A percentile compares a stretch with the other conserved stretches of the same genome.
Evolutionary conservation across 805 yeast species (phyloP).

Genomic region (Zygotorulaspora danielsina): DNA sequence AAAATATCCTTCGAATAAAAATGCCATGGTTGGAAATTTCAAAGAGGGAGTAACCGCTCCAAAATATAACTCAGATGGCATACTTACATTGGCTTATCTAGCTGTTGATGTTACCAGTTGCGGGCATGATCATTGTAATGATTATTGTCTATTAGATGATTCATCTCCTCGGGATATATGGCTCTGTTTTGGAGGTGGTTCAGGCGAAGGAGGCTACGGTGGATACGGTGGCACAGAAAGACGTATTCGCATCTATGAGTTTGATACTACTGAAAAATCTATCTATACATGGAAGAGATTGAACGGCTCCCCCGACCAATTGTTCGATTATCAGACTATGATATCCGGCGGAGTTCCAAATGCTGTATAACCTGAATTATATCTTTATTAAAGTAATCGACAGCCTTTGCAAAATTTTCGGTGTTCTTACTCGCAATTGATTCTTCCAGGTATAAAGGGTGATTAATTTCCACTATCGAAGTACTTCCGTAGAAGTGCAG

Average conservation of each 20-base stretch:
- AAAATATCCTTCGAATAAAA: slow-evolving; percentile 28
- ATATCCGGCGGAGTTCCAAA: slow-evolving; percentile 43
- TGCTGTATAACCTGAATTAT: slow-evolving; percentile 29
- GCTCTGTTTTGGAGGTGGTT: slow-evolving; percentile 92
- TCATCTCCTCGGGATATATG: slow-evolving; percentile 45
- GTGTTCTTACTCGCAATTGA: slow-evolving; percentile 14
- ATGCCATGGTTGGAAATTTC: slow-evolving; percentile 51
- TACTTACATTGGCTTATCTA: slow-evolving; percentile 51
- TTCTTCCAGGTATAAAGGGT: slow-evolving; percentile 25
- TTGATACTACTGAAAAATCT: slow-evolving; percentile 47
- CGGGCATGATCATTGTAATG: slow-evolving; percentile 97
- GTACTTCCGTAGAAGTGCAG: slow-evolving; percentile 30
- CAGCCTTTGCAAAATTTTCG: slow-evolving; percentile 17
- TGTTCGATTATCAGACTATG: slow-evolving; percentile 49
- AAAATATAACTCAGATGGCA: slow-evolving; percentile 59
- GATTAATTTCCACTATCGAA: slow-evolving; percentile 19
- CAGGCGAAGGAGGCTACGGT: slow-evolving; percentile 94
- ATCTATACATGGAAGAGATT: slow-evolving; percentile 67
- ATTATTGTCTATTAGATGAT: slow-evolving; percentile 68
- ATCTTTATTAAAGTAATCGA: slow-evolving; percentile 23
- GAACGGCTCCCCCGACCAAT: slow-evolving; percentile 48
- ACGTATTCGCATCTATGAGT: slow-evolving; percentile 65
- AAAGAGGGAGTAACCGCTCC: slow-evolving; percentile 83
- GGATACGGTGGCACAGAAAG: slow-evolving; percentile 89
- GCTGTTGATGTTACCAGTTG: slow-evolving; percentile 75